These are phyloP conservation scores for Lasiodiplodia gonubiensis DNA, from an alignment of 2,329 filamentous ascomycete species.

Conservation along the genomic window DNA sequence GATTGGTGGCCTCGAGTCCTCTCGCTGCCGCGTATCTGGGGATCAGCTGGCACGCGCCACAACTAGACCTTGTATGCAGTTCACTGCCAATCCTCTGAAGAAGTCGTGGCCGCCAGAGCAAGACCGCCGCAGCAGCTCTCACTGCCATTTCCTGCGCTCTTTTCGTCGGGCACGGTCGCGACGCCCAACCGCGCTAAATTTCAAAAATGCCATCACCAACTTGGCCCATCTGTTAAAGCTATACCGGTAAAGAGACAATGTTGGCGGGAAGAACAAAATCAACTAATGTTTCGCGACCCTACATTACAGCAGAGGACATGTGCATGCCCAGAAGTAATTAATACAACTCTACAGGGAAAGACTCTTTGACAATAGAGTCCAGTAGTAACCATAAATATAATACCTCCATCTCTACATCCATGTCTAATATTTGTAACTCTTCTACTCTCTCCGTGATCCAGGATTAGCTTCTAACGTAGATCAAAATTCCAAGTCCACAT, in stretches of 20 bases:
- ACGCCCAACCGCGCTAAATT: not conserved
- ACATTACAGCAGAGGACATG: too few species aligned
- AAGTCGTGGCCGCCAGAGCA: not conserved
- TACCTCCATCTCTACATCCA: not conserved
- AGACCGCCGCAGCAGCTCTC: not conserved
- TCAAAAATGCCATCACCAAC: not conserved
- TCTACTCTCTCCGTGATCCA: too few species aligned
- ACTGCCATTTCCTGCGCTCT: not conserved
- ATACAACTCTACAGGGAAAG: too few species aligned
- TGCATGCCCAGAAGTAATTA: too few species aligned
- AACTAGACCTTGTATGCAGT: not conserved
- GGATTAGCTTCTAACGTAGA: too few species aligned
- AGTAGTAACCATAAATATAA: not conserved
- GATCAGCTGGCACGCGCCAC: conserved; percentile 18
- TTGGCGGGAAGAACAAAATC: too few species aligned
- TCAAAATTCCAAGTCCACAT: too few species aligned
- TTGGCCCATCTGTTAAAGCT: not conserved
- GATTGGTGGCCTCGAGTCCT: not conserved
- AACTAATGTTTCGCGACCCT: too few species aligned
- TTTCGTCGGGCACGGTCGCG: not conserved
- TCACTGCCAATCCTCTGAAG: not conserved
- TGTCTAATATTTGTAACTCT: conserved; percentile 8
- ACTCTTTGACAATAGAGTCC: too few species aligned
- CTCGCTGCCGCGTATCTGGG: conserved; percentile 5
- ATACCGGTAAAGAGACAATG: not conserved